Evolutionary conservation across 1,284 basidiomycete genomes (phyloP), one percentile per base, ranked within the genome.

Genomic region (Pseudozyma pruni): DNA sequence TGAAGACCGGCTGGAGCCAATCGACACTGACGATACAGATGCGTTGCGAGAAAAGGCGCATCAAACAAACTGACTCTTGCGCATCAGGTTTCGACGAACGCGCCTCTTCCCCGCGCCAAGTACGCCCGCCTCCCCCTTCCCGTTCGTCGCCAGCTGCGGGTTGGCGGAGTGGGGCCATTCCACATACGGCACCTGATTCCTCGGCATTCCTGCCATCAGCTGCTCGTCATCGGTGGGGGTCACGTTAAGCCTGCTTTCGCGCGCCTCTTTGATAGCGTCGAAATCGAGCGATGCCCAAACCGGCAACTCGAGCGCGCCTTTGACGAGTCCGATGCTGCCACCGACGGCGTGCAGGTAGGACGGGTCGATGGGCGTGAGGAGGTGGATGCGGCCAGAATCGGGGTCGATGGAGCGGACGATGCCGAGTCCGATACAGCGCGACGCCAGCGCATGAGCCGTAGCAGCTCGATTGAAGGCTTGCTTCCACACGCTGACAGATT

Each of bases 1-100:
- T n/a, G n/a, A n/a, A n/a, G n/a, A n/a, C n/a, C n/a, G n/a, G n/a
- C n/a, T n/a, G n/a, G n/a, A n/a, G n/a, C n/a, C n/a, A n/a, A n/a
- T n/a, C n/a, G n/a, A n/a, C n/a, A n/a, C n/a, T n/a, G n/a, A n/a
- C n/a, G n/a, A n/a, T n/a, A n/a, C n/a, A n/a, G n/a, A n/a, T n/a
- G n/a, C n/a, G n/a, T n/a, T n/a, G n/a, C n/a, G n/a, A n/a, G n/a
- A n/a, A n/a, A 29, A n/a, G 19, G n/a, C 4, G 19, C 23, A 39
- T 62, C 33, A 69, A 14, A 42, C 59, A 29, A 62, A 63, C 23
- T 72, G 68, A 42, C 58, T 60, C 42, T 58, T 66, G 20, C 93
- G 86, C 92, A 94, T 93, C 77, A 97, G 82, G 84, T 96, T 96
- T 79, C 93, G 86, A 80, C 94, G 86, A 43, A 93, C 88, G 41